phyloP scores from a whole-genome alignment of 176 grass and related monocot genomes.

The Ensete ventricosum region DNA sequence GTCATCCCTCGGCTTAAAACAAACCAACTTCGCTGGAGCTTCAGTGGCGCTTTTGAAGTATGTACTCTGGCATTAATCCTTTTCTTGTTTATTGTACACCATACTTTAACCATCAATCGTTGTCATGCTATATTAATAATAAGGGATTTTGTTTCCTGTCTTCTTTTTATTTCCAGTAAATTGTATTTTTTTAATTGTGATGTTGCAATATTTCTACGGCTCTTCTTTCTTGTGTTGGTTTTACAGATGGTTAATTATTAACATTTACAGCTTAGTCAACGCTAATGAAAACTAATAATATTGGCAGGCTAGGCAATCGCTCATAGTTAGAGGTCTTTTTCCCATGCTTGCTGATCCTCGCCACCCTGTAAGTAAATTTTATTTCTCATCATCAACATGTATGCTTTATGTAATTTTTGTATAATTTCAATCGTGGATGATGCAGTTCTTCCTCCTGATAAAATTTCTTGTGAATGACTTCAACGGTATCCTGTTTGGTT shows the following conservation, averaged over 20 bases:
- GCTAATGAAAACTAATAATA: background rate
- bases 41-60: conserved; percentile 95
- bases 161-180: conserved; percentile 2
- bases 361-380: conserved; percentile 62
- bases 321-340: conserved; percentile 93
- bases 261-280: too few species aligned
- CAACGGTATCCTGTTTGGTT: too few species aligned
- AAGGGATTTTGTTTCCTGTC: background rate
- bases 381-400: background rate
- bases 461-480: background rate
- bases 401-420: background rate
- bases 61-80: background rate
- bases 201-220: background rate
- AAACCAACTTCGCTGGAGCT: conserved; percentile 95
- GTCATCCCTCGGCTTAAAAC: conserved; percentile 98
- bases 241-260: background rate
- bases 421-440: background rate
- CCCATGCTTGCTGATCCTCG: conserved; percentile 97
- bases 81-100: background rate
- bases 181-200: background rate
- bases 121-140: background rate
- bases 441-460: background rate
- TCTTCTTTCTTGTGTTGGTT: background rate
- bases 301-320: conserved; percentile 86
- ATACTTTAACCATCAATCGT: background rate